Evolutionary conservation across 116 monocot species (phyloP), one percentile per base, ranked within the genome.

Genomic region (Cymodocea nodosa): DNA sequence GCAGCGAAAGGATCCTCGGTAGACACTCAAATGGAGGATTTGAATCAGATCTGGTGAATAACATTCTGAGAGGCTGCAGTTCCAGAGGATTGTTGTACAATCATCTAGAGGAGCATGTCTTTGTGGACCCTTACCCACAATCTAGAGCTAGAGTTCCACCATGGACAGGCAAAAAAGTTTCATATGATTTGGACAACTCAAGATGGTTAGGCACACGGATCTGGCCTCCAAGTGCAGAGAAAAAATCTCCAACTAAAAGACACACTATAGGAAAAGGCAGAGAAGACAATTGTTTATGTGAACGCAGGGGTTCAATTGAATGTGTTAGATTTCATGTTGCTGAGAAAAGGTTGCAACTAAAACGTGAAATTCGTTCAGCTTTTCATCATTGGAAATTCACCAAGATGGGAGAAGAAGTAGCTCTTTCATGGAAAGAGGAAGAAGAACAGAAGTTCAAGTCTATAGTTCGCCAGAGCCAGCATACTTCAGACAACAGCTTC

Each of bases 351-450:
- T 53, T 86, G n/a, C 62, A 75, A 22, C 56, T 98, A 58, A 89
- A 81, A 71, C 69, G 74, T 50, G 84, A 89, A 65, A 73, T 98
- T 50, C 82, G 89, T 52, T 6, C 71, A 58, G 82, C 68, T 30
- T 98, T 98, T 70, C 56, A 78, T 61, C 22, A 17, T 23, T 84
- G 88, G 98, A 77, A 71, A 57, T 98, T 92, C 48, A 40, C 86
- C 69, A 65, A 61, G 16, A 98, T 98, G 98, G 98, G 98, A 6
- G 98, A 98, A 77, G 98, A 92, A 72, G 76, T 98, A 37, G 68
- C 98, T 8, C 84, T 98, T 68, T 79, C 86, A 11, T 98, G 98
- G 98, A 86, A 78, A 19, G 72, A 72, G 22, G 82, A 78, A 66
- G 98, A 98, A 50, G 84, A 92, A 67, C 22, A 64, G 55, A 80